Conservation (phyloP, 495 filamentous ascomycete species). For the Annulohypoxylon moriforme region DNA sequence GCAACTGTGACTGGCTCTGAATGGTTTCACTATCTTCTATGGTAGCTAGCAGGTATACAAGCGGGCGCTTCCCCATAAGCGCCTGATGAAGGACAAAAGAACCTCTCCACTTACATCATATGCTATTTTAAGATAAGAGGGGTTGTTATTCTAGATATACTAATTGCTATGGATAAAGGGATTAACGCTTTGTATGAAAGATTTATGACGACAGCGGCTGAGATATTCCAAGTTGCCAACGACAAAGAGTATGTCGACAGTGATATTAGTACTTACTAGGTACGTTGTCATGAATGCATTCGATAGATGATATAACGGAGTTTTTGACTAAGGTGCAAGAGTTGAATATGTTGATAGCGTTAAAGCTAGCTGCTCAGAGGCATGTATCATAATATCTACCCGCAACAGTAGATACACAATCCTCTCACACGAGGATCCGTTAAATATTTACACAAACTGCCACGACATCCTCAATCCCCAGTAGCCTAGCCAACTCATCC, state of each 20-base stretch:
- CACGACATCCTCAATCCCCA: neutral
- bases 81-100: neutral
- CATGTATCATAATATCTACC: slow-evolving; percentile 3
- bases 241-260: neutral
- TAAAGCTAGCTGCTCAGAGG: neutral
- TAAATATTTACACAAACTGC: slow-evolving; percentile 2
- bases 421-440: neutral
- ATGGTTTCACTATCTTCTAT: neutral
- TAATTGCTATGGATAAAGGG: neutral
- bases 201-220: neutral
- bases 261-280: neutral
- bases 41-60: neutral
- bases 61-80: neutral
- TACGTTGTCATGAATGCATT: neutral
- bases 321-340: neutral
- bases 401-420: neutral
- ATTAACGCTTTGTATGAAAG: neutral
- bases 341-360: neutral
- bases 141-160: neutral
- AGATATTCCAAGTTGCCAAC: neutral
- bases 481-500: neutral
- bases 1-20: neutral
- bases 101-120: neutral
- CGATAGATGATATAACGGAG: neutral
- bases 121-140: neutral